Base-by-base conservation (phyloP, 2,329 filamentous ascomycete genomes). In the Uncinocarpus reesii region DNA sequence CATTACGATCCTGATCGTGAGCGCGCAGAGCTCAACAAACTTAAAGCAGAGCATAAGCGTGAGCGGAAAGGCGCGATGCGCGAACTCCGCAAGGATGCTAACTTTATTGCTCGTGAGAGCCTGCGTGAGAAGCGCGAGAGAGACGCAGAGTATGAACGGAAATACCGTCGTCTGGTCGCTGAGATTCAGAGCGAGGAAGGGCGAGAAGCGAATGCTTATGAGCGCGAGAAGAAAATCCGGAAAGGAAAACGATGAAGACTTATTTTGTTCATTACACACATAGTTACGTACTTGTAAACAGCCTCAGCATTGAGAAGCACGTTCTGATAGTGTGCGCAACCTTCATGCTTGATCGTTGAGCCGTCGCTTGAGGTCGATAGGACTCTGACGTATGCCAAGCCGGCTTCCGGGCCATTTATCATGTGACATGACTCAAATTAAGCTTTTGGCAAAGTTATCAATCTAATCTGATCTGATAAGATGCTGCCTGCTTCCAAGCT, bases 161-260 rank as follows among this genome's bases (percentile, higher is more conserved):
- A 96, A 77, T 94, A 90, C 73, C 86, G 84, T 75, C 79, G 84
- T 56, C 74, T 98, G 52, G 80, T 96, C 57, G 86, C 89, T 7
- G 89, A 95, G 76, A 95, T 98, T 59, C 90, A 98, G 71, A 86
- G 84, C 57, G 84, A 95, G 70, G 92, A 95, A 66, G 90, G 90
- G 1, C 73, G 76, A 50, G 89, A 92, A 66, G 76, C 80, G 36
- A 96, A 96, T 68, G 78, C 77, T 42, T 96, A 96, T 75, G 89
- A 93, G 69, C 77, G 83, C 59, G 87, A 93, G 74, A 92, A 81
- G 75, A 76, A 78, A 64, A 74, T 75, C 63, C 77, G 88, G 66
- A 87, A 86, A 64, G 76, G 77, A 47, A 79, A 74, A 63, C 77
- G 73, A 57, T 69, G 42, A 42, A 51, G n/a, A 20, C 20, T 28